Evolutionary conservation across 441 rosid species (phyloP), one percentile per base, ranked within the genome.

Genomic region (Manihot esculenta): DNA sequence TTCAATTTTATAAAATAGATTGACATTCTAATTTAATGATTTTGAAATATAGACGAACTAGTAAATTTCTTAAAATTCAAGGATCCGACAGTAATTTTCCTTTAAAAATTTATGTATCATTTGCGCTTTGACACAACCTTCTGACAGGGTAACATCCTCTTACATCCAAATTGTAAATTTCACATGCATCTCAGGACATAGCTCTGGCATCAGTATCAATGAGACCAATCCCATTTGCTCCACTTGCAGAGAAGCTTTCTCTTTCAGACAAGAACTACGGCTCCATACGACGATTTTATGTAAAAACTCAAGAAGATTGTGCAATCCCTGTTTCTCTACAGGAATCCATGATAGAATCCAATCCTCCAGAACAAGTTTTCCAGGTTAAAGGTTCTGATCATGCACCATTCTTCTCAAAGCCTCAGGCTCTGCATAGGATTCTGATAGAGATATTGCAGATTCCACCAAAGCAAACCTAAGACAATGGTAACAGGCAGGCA

Each of bases 391-490:
- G 94, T 1, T 82, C 94, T 1, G 97, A 91, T 59, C 98, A 93
- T 67, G 87, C 98, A 33, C 97, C 98, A 9, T 93, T 91, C 79
- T 93, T 91, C 82, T 93, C 97, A 10, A 93, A 93, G 85, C 98
- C 97, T 69, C 98, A 88, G 76, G 88, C 90, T 47, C 77, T 91
- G 30, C 94, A 93, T 68, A 89, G 80, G 80, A 38, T 87, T 66
- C 66, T 91, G 51, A 78, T 89, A 42, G 92, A 93, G 80, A 91
- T 91, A 41, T 79, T 90, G 27, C 83, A 72, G 71, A 79, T 78
- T 58, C 78, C 81, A 17, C 7, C 68, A 6, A 77, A 78, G 54
- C 71, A 75, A 77, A 5, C 30, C 12, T 54, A n/a, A 66, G 30
- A 35, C 30, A n/a, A 9, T 51, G 1, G 20, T 30, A 1, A 51